Evolutionary conservation across 306 rosid species (phyloP), one percentile per base, ranked within the genome.

Genomic region (Dryas drummondii): DNA sequence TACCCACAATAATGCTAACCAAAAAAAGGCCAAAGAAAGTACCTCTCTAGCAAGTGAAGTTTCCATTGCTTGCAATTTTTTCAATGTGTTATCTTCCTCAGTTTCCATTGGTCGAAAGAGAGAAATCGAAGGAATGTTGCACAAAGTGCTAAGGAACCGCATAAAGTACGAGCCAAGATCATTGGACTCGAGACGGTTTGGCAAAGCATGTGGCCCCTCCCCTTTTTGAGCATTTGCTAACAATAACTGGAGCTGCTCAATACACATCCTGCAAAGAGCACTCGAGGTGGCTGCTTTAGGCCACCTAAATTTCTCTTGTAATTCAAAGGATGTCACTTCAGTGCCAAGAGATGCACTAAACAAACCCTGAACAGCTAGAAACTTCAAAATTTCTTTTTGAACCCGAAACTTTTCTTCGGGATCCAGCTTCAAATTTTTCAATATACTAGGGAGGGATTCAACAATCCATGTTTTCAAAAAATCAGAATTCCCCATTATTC

Each of bases 291-390:
- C 90, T 73, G 77, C 81, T 83, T 94, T 94, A 66, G 99, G 98
- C 99, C 97, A 94, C 84, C 89, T 86, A 77, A 94, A 88, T 75
- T 86, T 92, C 88, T 92, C 97, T 54, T 87, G 83, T 66, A 94
- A 83, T 87, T 94, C 97, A 80, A 92, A 90, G 7, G 99, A 94
- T 74, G 99, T 94, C 63, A 94, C 93, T 85, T 92, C 97, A 72
- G 86, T 77, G 80, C 99, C 97, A 77, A 94, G 97, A 55, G 99
- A 92, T 37, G 97, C 93, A 51, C 88, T 86, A 80, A 92, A 92
- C 82, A 94, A 78, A 60, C 99, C 99, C 84, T 94, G 99, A 71
- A 94, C 91, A 37, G 97, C 96, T 76, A 94, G 78, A 85, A 92
- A 94, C 80, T 94, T 94, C 96, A 90, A 68, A 76, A 90, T 86